Evolutionary conservation across 257 asterid species (phyloP), one percentile per base, ranked within the genome.

Genomic region (Fraxinus excelsior): DNA sequence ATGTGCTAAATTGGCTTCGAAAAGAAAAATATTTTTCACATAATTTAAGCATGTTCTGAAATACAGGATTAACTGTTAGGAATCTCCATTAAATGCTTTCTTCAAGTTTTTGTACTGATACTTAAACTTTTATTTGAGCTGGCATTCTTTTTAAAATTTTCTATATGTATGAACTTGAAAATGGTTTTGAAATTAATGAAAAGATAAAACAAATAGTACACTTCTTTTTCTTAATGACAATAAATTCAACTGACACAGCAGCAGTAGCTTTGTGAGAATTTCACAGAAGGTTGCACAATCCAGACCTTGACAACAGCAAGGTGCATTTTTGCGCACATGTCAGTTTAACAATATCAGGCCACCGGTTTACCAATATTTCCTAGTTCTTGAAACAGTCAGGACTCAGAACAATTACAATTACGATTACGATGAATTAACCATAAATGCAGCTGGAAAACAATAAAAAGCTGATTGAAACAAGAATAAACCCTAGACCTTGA

Each of bases 361-460:
- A 58, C 66, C 13, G 16, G 5, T 23, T 58, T 58, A 58, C 66
- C 2, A 46, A 64, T 16, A 65, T 64, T 21, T 74, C 51, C 64
- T 23, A 66, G 40, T 65, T 9, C 58, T 56, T 21, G 31, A 58
- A 13, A 34, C 71, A 75, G 26, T 31, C 62, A 53, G 56, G n/a
- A n/a, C n/a, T n/a, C n/a, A n/a, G n/a, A 51, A 70, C 49, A 60
- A 12, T 28, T 40, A 19, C 68, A 76, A 49, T 31, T 38, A 58
- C 29, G 66, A 49, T 31, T 38, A 58, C 29, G 66, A 21, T 58
- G 28, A 21, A 40, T 7, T 34, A 80, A 78, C 35, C 76, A 42
- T 11, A 49, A 81, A 83, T 87, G 79, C 80, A 79, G 81, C 60
- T 73, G 26, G 71, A 74, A 67, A 82, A 34, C 49, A 74, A 6